Evolutionary conservation across 1,284 basidiomycete species (phyloP).

Genomic region (Ceratorhiza oryzae-sativae): DNA sequence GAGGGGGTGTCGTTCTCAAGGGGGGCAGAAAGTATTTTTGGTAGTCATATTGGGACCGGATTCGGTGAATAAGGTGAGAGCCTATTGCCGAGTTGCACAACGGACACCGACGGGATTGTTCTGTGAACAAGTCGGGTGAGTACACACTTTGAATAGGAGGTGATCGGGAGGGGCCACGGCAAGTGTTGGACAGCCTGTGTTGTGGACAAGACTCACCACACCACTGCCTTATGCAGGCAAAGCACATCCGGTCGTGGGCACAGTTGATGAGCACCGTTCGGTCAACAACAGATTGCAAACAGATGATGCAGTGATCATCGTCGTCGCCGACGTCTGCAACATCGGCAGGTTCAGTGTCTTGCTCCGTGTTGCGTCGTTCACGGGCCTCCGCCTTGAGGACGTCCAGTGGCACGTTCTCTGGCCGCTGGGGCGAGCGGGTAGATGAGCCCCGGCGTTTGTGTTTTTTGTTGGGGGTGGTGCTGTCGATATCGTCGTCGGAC

Average conservation of each 20-base stretch:
- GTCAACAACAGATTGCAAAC: constrained; percentile 77
- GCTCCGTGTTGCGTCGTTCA: not conserved
- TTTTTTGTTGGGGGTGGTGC: not conserved
- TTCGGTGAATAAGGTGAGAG: constrained; percentile 79
- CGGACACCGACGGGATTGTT: constrained; percentile 60
- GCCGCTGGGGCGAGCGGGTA: not conserved
- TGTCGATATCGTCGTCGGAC: not conserved
- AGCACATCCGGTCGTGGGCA: constrained; percentile 85
- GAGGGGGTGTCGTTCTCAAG: constrained; percentile 60
- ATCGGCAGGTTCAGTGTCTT: not conserved
- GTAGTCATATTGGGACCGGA: constrained; percentile 77
- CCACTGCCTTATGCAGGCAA: constrained; percentile 86
- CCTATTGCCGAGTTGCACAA: constrained; percentile 79
- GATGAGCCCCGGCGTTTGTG: not conserved
- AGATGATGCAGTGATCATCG: constrained; percentile 69
- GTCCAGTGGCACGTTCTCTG: constrained; percentile 7
- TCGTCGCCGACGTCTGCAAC: constrained; percentile 42
- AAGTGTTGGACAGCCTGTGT: constrained; percentile 5
- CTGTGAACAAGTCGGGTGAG: not conserved
- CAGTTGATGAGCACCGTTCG: constrained; percentile 79
- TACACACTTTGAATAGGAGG: not conserved
- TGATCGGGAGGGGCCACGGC: constrained; percentile 55
- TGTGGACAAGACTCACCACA: constrained; percentile 60
- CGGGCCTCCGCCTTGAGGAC: constrained; percentile 24
- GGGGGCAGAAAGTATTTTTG: constrained; percentile 81